Evolutionary conservation across 2,329 filamentous ascomycete species (phyloP).

Genomic region (Trichophyton benhamiae): DNA sequence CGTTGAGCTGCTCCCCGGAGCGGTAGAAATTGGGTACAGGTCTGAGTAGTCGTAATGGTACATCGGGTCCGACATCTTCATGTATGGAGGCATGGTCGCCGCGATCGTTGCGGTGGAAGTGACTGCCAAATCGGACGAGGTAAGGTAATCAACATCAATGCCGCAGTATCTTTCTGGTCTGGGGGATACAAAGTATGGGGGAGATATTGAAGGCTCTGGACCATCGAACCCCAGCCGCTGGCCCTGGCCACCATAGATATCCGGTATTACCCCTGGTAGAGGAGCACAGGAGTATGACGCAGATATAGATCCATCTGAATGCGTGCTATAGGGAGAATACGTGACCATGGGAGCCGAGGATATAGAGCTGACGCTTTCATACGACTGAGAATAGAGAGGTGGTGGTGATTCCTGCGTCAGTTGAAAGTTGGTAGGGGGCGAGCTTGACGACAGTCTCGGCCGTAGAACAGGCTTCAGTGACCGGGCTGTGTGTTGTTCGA

Average conservation of each 20-base stretch:
- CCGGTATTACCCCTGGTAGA: neutral
- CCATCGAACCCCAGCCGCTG: neutral
- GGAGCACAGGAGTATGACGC: neutral
- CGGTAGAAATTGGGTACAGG: neutral
- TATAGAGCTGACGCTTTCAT: neutral
- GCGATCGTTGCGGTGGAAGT: neutral
- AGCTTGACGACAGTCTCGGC: constrained; percentile 47
- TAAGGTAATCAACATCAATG: neutral
- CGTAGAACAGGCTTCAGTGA: constrained; percentile 32
- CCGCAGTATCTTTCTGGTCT: neutral
- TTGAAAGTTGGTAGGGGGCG: constrained; percentile 15
- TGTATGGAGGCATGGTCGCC: neutral
- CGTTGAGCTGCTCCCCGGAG: neutral
- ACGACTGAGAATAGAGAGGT: neutral
- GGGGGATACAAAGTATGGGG: neutral
- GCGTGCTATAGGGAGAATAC: neutral
- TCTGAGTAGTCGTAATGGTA: neutral
- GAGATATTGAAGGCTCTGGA: neutral
- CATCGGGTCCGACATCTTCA: neutral
- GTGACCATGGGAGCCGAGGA: neutral
- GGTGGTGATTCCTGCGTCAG: neutral
- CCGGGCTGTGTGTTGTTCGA: constrained; percentile 22
- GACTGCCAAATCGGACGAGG: neutral
- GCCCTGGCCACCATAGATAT: neutral
- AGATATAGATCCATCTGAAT: neutral